Base-by-base conservation (phyloP, 2,329 filamentous ascomycete species). In the Neopestalotiopsis clavispora region DNA sequence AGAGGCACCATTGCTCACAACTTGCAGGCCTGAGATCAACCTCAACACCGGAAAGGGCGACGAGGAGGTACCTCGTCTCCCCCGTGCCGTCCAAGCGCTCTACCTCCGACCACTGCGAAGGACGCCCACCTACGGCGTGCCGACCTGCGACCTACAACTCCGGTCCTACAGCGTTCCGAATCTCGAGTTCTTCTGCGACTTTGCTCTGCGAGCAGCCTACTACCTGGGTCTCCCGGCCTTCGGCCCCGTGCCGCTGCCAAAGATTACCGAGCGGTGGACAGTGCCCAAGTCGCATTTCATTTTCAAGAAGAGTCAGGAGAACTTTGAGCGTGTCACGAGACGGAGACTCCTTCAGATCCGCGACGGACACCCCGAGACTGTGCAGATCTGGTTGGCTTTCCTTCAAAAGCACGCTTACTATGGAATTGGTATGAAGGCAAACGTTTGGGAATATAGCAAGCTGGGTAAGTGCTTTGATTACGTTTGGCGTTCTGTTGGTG, bases 401-500 rank as follows among this genome's bases (percentile, higher is more conserved):
- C 80, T 99, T 77, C 89, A 93, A 77, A 97, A 97, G 82, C 92
- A 98, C 78, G 93, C 94, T 57, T 97, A 96, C 79, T 93, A 97
- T 74, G 96, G 96, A n/a, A 91, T 98, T 56, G 96, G 96, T 75
- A 97, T 99, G 94, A 99, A 99, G 87, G 96, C 96, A 66, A 98
- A 99, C 79, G 88, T 98, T 64, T 99, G 93, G 90, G 94, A 97
- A 78, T 95, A 94, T 80, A 90, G 92, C 76, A 87, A 88, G 68
- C 78, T 95, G 69, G 91, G 92, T 92, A 86, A 71, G 82, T 78
- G 65, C 61, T 71, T 28, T 61, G 17, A 23, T 69, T 67, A 64
- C 6, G 2, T 28, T 7, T 4, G 17, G 9, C n/a, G 23, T 38
- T 45, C 32, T 32, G 28, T 49, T 42, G 66, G 66, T 23, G 57